phyloP scores from a whole-genome alignment of 345 rosid genomes.

The Citrus trifoliata region DNA sequence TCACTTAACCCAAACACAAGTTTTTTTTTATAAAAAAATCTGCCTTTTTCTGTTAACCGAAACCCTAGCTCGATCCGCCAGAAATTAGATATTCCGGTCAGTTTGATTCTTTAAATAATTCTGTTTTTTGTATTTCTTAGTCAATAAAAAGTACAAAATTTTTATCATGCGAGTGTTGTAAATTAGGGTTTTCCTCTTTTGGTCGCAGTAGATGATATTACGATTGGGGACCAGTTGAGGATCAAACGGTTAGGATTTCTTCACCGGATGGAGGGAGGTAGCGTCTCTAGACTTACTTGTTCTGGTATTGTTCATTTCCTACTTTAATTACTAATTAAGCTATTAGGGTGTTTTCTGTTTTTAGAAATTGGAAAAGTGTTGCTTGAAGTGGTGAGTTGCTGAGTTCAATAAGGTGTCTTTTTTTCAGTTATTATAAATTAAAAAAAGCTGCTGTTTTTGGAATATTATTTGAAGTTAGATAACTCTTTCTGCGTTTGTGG shows the following conservation, averaged over 20 bases:
- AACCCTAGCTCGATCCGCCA: slow-evolving; percentile 71
- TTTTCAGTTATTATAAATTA: neutral
- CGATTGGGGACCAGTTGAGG: slow-evolving; percentile 61
- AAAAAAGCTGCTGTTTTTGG: neutral
- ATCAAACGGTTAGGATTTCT: slow-evolving; percentile 54
- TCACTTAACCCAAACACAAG: neutral
- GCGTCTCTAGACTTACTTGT: slow-evolving; percentile 87
- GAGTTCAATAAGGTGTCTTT: neutral
- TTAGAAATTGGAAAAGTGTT: slow-evolving; percentile 8
- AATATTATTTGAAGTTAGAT: neutral
- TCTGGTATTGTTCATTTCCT: slow-evolving; percentile 81
- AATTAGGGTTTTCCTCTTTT: slow-evolving; percentile 9
- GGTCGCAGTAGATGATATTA: slow-evolving; percentile 56
- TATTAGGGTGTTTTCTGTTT: slow-evolving; percentile 13
- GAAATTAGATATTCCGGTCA: slow-evolving; percentile 49
- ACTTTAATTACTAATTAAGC: slow-evolving; percentile 26
- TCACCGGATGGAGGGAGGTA: slow-evolving; percentile 99
- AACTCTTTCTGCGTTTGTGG: neutral
- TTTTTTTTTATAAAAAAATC: too few species aligned
- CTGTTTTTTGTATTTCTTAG: neutral
- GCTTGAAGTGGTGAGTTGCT: slow-evolving; percentile 13
- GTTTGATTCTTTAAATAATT: slow-evolving; percentile 14
- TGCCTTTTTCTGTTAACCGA: slow-evolving; percentile 45
- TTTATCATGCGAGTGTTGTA: slow-evolving; percentile 1
- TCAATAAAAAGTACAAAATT: slow-evolving; percentile 2